Conservation (phyloP, 2,329 filamentous ascomycete species). For the Aplosporella prunicola region DNA sequence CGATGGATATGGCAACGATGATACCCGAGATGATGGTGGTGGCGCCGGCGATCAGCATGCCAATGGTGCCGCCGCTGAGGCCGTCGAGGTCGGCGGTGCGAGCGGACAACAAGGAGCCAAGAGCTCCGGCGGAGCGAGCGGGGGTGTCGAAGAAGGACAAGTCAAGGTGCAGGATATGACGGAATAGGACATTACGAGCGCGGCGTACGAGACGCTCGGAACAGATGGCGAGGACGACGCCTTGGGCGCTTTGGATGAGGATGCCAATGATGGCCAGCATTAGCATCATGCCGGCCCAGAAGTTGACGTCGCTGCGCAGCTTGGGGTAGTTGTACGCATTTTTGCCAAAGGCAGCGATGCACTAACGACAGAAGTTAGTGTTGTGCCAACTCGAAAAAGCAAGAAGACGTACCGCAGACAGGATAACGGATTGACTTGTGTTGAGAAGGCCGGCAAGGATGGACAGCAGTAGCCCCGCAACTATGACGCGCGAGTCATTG, state of each 20-base stretch:
- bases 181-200: slow-evolving; percentile 68
- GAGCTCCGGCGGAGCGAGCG: slow-evolving; percentile 74
- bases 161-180: slow-evolving; percentile 78
- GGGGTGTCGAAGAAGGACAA: slow-evolving; percentile 80
- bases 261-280: slow-evolving; percentile 8
- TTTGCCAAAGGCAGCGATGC: slow-evolving; percentile 5
- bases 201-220: slow-evolving; percentile 74
- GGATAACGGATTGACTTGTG: slow-evolving; percentile 56
- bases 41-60: slow-evolving; percentile 66
- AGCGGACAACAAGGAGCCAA: slow-evolving; percentile 77
- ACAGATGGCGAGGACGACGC: slow-evolving; percentile 67
- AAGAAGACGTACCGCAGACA: not conserved
- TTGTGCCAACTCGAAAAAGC: not conserved
- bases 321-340: slow-evolving; percentile 1
- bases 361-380: not conserved
- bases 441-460: slow-evolving; percentile 73
- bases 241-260: slow-evolving; percentile 2
- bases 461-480: slow-evolving; percentile 61
- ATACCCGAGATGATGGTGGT: slow-evolving; percentile 69
- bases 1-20: slow-evolving; percentile 56
- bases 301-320: slow-evolving; percentile 3
- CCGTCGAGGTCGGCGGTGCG: slow-evolving; percentile 79
- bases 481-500: not conserved
- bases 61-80: slow-evolving; percentile 72
- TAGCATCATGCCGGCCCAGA: slow-evolving; percentile 10